These are phyloP conservation scores for Pseudogymnoascus sp. DNA, from an alignment of 2,329 filamentous ascomycete species.

Conservation along the genomic window DNA sequence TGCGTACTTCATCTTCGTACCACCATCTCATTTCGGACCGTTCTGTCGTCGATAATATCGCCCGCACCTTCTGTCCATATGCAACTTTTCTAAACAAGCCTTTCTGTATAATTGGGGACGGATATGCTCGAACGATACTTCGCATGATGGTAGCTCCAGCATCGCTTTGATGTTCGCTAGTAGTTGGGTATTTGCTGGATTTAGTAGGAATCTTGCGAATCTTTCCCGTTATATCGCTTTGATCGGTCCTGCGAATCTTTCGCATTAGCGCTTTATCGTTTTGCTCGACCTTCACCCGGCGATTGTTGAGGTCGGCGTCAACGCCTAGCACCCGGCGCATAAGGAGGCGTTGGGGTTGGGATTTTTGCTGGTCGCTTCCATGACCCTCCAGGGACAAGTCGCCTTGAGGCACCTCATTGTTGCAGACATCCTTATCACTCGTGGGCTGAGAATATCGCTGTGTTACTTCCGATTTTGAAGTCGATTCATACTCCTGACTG, in stretches of 20 bases:
- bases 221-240: not conserved
- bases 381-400: not conserved
- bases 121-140: not conserved
- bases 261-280: not conserved
- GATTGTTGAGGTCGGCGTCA: not conserved
- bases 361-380: not conserved
- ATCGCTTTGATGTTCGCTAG: not conserved
- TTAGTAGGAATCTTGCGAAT: not conserved
- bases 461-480: not conserved
- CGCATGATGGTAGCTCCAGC: not conserved
- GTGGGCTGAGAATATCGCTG: not conserved
- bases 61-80: conserved; percentile 5
- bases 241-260: not conserved
- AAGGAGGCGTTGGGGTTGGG: not conserved
- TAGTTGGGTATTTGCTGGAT: not conserved
- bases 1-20: not conserved
- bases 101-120: not conserved
- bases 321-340: not conserved
- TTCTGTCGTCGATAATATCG: conserved; percentile 1
- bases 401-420: not conserved
- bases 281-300: not conserved
- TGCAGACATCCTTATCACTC: not conserved
- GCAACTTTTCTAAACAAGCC: not conserved
- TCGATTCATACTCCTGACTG: not conserved
- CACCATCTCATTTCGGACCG: conserved; percentile 1